Evolutionary conservation across 2,329 filamentous ascomycete genomes (phyloP).

Genomic region (Tolypocladium nubicola): DNA sequence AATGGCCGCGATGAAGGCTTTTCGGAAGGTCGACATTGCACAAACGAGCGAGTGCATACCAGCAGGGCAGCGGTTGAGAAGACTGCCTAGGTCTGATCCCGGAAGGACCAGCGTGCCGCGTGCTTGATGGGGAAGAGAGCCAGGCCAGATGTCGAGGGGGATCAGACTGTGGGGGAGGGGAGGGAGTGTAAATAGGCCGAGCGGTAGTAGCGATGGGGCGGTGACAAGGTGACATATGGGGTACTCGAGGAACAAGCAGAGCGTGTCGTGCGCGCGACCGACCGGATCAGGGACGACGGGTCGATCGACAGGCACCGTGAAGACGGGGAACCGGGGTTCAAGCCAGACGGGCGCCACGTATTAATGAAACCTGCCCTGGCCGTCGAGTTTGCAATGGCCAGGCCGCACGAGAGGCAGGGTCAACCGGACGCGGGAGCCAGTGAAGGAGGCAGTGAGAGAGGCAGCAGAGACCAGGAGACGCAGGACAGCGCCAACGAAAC

Average conservation of each 20-base stretch:
- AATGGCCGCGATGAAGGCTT: constrained; percentile 41
- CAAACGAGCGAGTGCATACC: constrained; percentile 41
- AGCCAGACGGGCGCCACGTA: neutral
- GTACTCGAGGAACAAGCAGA: neutral
- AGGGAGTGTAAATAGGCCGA: neutral
- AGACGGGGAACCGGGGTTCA: neutral
- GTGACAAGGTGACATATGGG: neutral
- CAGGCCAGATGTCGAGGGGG: neutral
- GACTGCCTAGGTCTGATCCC: neutral
- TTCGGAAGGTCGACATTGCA: constrained; percentile 47
- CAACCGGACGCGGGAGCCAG: neutral
- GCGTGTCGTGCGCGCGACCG: neutral
- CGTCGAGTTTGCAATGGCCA: neutral
- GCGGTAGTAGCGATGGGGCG: neutral
- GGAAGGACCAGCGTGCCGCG: neutral
- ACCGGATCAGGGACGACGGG: constrained; percentile 4
- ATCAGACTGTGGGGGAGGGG: neutral
- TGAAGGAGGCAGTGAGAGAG: too few species aligned
- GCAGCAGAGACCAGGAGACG: neutral
- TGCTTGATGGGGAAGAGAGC: neutral
- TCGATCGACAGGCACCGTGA: constrained; percentile 7
- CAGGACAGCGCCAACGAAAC: neutral
- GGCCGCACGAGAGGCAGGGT: neutral
- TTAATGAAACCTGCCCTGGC: neutral
- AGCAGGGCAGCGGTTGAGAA: constrained; percentile 5